A percentile compares a stretch with the other conserved stretches of the same genome.
Conservation (phyloP, 305 asterid genomes). For the Coffea humblotiana region DNA sequence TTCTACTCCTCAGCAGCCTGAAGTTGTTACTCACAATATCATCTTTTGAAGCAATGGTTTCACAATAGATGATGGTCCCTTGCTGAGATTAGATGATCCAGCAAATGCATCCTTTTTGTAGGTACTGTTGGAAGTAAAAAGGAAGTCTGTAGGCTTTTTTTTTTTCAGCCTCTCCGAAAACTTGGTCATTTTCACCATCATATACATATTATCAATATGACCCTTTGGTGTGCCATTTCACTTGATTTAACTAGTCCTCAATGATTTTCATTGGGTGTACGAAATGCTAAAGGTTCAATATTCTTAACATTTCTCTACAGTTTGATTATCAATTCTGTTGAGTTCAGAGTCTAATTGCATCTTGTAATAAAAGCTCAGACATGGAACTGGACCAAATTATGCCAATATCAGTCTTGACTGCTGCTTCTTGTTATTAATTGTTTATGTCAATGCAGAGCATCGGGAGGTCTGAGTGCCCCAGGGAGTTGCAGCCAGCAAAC, state of each 20-base stretch:
- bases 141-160: too few relatives aligned
- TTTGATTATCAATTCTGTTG: background rate
- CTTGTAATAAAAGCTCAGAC: background rate
- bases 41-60: conserved; percentile 80
- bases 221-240: background rate
- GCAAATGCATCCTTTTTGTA: conserved; percentile 65
- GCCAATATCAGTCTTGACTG: background rate
- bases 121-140: conserved; percentile 36
- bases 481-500: conserved; percentile 66
- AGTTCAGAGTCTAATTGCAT: background rate
- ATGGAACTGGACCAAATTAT: background rate
- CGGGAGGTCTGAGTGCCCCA: conserved; percentile 62
- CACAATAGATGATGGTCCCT: conserved; percentile 74
- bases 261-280: background rate
- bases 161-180: background rate
- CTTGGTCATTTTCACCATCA: too few relatives aligned
- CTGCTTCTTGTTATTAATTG: background rate
- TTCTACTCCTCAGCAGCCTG: conserved; percentile 57
- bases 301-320: background rate
- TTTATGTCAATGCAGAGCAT: conserved; percentile 55
- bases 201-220: too few relatives aligned
- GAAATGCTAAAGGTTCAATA: background rate
- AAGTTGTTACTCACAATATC: conserved; percentile 47
- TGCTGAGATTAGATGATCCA: conserved; percentile 77
- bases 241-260: background rate